Conservation (phyloP, 2,329 filamentous ascomycete genomes). For the Trichoderma atrobrunneum region DNA sequence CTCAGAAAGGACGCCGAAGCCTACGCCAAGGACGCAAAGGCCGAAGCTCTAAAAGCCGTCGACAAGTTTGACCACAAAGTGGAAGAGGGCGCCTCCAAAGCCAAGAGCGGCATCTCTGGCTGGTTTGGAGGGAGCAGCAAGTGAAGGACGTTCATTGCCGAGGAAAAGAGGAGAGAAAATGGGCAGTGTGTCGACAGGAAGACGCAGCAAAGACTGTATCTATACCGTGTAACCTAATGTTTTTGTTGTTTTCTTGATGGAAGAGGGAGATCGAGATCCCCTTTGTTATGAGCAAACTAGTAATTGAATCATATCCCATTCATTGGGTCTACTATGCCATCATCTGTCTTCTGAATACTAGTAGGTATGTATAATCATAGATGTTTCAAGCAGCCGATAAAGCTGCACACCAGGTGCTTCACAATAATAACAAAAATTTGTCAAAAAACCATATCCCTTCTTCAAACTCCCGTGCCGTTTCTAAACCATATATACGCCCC, state of each 20-base stretch:
- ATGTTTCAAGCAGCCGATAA: background rate
- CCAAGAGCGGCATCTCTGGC: conserved; percentile 77
- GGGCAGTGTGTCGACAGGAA: background rate
- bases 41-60: conserved; percentile 67
- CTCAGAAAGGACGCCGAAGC: conserved; percentile 60
- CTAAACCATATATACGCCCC: conserved; percentile 2
- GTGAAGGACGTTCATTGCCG: conserved; percentile 18
- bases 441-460: background rate
- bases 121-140: conserved; percentile 75
- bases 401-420: background rate
- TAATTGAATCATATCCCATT: background rate
- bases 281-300: background rate
- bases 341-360: background rate
- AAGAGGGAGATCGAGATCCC: background rate
- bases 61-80: conserved; percentile 82
- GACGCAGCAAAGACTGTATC: background rate
- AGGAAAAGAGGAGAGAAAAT: background rate
- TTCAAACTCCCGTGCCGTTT: conserved; percentile 11
- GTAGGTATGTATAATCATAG: background rate
- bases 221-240: background rate
- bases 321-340: background rate
- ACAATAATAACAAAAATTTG: background rate
- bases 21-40: conserved; percentile 61
- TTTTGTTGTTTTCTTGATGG: background rate
- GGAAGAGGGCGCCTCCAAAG: conserved; percentile 72